phyloP scores from a whole-genome alignment of 345 rosid species.

The Eucalyptus erythrocorys region DNA sequence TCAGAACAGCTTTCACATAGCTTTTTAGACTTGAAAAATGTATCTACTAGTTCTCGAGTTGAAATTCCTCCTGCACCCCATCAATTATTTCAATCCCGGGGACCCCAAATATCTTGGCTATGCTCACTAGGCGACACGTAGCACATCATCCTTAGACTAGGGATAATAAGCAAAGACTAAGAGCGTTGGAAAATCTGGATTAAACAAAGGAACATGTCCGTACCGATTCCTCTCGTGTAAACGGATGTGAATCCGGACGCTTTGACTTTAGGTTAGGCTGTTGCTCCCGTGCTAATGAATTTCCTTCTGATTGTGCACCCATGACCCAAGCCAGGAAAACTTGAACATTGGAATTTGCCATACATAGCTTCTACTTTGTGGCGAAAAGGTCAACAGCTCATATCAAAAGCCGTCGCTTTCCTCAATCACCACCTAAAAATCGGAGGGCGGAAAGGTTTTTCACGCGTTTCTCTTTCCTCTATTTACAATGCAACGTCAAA shows the following conservation, averaged over 20 bases:
- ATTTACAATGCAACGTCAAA: no score
- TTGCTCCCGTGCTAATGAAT: neutral
- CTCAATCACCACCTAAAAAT: neutral
- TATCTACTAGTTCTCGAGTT: rapidly evolving
- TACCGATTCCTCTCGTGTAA: neutral
- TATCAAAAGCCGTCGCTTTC: neutral
- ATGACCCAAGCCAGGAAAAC: neutral
- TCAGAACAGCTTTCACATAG: neutral
- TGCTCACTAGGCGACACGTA: neutral
- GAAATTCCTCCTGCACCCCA: neutral
- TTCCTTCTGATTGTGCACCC: neutral
- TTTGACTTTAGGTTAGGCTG: neutral
- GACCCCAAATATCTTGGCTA: neutral
- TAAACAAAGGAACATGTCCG: neutral
- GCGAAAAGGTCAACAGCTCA: neutral
- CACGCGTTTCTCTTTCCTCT: neutral
- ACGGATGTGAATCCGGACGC: neutral
- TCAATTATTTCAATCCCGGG: neutral
- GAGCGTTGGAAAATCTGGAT: neutral
- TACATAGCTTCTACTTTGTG: neutral
- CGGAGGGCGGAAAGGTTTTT: neutral
- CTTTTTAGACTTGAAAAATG: neutral
- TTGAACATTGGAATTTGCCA: neutral
- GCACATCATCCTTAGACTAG: neutral
- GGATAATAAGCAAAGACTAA: neutral